These are phyloP conservation scores for Phytophthora niederhauseri DNA, from an alignment of 352 stramenopile species.

Conservation along the genomic window DNA sequence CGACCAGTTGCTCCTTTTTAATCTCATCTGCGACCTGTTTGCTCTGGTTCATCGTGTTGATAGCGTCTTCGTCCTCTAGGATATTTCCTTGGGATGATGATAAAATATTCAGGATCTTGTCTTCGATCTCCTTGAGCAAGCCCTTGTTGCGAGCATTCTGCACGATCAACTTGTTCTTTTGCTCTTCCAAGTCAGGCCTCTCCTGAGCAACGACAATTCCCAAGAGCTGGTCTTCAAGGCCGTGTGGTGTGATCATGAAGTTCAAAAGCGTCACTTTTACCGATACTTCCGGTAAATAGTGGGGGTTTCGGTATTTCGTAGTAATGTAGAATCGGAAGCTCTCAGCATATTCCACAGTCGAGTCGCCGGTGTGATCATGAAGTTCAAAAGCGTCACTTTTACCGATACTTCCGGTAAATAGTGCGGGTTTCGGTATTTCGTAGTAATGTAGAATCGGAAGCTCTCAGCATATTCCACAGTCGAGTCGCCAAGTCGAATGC, in stretches of 20 bases:
- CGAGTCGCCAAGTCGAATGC: slow-evolving; percentile 93
- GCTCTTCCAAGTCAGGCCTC: slow-evolving; percentile 92
- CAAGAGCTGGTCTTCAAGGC: slow-evolving; percentile 93
- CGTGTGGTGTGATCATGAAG: slow-evolving; percentile 96
- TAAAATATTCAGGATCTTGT: slow-evolving; percentile 94
- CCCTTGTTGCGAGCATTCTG: slow-evolving; percentile 92
- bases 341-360: slow-evolving; percentile 92
- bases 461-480: slow-evolving; percentile 92
- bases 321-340: slow-evolving; percentile 96
- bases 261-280: slow-evolving; percentile 95
- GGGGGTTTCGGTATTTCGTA: slow-evolving; percentile 94
- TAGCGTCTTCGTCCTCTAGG: slow-evolving; percentile 93
- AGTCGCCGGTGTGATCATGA: slow-evolving; percentile 96
- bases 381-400: slow-evolving; percentile 95
- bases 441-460: slow-evolving; percentile 96
- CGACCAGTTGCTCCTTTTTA: slow-evolving; percentile 92
- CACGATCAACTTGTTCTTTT: slow-evolving; percentile 94
- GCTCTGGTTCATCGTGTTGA: slow-evolving; percentile 93
- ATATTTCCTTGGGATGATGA: slow-evolving; percentile 93
- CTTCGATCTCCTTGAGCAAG: slow-evolving; percentile 94
- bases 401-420: slow-evolving; percentile 94
- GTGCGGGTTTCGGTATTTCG: slow-evolving; percentile 94
- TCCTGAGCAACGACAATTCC: slow-evolving; percentile 94
- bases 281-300: slow-evolving; percentile 94
- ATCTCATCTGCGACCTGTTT: slow-evolving; percentile 93